Conservation (phyloP, 257 asterid species). For the Rubia yunnanensis region DNA sequence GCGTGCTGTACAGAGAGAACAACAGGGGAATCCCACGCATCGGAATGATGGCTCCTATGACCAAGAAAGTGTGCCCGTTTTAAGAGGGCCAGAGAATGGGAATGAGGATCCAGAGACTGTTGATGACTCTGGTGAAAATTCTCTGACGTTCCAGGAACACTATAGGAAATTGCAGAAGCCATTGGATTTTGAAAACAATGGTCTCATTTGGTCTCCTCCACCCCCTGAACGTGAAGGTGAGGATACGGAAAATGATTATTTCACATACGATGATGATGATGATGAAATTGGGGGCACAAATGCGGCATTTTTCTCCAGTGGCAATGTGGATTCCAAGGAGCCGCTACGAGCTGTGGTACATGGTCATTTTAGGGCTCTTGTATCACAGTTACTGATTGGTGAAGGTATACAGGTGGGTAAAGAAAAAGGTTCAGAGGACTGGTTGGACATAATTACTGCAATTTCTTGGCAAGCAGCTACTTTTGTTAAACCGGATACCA, state of each 20-base stretch:
- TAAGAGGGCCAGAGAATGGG: slow-evolving; percentile 46
- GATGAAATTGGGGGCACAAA: slow-evolving; percentile 61
- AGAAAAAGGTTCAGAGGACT: slow-evolving; percentile 42
- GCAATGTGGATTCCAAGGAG: slow-evolving; percentile 34
- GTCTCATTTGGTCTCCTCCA: slow-evolving; percentile 84
- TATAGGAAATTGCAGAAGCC: slow-evolving; percentile 33
- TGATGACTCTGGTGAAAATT: slow-evolving; percentile 27
- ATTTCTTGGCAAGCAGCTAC: slow-evolving; percentile 90
- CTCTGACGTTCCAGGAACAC: slow-evolving; percentile 26
- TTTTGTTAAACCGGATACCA: slow-evolving; percentile 82
- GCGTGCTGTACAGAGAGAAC: slow-evolving; percentile 55
- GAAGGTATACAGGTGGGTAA: slow-evolving; percentile 39
- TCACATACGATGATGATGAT: slow-evolving; percentile 70
- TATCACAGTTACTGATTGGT: slow-evolving; percentile 67
- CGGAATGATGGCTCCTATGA: slow-evolving; percentile 33
- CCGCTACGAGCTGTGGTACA: slow-evolving; percentile 48
- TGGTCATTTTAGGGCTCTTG: slow-evolving; percentile 92
- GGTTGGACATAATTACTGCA: slow-evolving; percentile 67
- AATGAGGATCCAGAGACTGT: slow-evolving; percentile 30
- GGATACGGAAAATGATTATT: slow-evolving; percentile 48
- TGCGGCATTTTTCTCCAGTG: slow-evolving; percentile 26
- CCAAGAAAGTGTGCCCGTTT: slow-evolving; percentile 42
- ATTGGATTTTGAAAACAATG: slow-evolving; percentile 66
- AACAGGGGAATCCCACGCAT: slow-evolving; percentile 37
- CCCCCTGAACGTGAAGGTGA: slow-evolving; percentile 50